These are phyloP conservation scores for Ophiostoma sp. DNA, from an alignment of 2,329 filamentous ascomycete genomes.

Conservation along the genomic window DNA sequence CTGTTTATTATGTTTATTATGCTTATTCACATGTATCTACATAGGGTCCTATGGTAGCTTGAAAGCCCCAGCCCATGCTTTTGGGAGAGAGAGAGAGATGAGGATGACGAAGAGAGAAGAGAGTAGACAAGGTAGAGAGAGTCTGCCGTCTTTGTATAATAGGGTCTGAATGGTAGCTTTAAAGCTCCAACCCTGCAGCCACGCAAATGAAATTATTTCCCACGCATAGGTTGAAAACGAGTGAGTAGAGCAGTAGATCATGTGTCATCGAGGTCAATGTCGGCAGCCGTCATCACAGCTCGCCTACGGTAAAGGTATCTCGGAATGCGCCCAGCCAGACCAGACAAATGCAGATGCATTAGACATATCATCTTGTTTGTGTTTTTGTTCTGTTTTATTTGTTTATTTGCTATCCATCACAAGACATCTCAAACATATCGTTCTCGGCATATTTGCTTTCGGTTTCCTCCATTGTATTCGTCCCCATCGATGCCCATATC, in stretches of 20 bases:
- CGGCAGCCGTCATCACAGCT: background rate
- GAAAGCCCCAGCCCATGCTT: slow-evolving; percentile 56
- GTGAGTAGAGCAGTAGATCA: background rate
- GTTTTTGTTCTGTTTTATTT: background rate
- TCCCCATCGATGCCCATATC: background rate
- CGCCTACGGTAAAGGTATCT: too few species aligned
- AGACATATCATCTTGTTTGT: background rate
- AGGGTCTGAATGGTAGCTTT: slow-evolving; percentile 48
- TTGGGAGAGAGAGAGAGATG: slow-evolving; percentile 26
- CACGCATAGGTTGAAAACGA: background rate
- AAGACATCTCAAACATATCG: background rate
- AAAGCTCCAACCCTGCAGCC: slow-evolving; percentile 43
- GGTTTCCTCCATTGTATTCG: background rate
- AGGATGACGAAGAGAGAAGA: background rate
- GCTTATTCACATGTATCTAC: slow-evolving; percentile 18
- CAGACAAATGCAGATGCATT: too few species aligned
- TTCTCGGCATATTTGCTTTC: background rate
- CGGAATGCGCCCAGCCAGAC: too few species aligned
- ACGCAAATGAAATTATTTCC: slow-evolving; percentile 4
- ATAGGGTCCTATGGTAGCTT: slow-evolving; percentile 55
- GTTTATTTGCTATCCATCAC: background rate
- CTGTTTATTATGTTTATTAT: background rate
- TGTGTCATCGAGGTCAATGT: background rate
- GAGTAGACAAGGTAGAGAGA: slow-evolving; percentile 11
- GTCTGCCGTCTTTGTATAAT: background rate